A percentile compares a stretch with the other conserved stretches of the same genome.
Conservation (phyloP, 2,329 filamentous ascomycete genomes). For the Zasmidium citrigriseum region DNA sequence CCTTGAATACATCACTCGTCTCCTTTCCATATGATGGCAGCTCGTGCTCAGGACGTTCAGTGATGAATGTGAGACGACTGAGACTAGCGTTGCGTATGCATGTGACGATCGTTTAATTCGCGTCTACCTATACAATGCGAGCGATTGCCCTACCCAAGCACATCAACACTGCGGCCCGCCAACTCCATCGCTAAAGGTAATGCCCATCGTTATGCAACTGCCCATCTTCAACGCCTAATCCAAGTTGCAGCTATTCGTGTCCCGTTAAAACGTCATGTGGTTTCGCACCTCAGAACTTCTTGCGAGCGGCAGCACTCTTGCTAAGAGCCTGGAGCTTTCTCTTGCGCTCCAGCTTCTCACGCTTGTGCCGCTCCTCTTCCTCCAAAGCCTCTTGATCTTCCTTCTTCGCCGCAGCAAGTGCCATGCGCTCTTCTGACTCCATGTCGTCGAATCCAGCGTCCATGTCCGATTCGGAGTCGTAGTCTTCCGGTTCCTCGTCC, state of each 20-base stretch:
- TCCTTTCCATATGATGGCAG: neutral
- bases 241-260: neutral
- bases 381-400: slow-evolving; percentile 68
- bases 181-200: neutral
- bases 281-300: slow-evolving; percentile 31
- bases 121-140: neutral
- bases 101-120: neutral
- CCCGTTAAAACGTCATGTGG: neutral
- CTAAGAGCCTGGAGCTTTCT: slow-evolving; percentile 39
- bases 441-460: slow-evolving; percentile 73
- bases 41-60: too few species aligned
- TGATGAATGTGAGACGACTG: too few species aligned
- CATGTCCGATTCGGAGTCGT: slow-evolving; percentile 72
- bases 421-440: slow-evolving; percentile 67
- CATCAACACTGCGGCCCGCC: neutral
- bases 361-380: slow-evolving; percentile 62
- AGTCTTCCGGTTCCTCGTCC: slow-evolving; percentile 70
- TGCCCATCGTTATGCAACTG: neutral
- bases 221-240: neutral
- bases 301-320: slow-evolving; percentile 34
- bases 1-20: neutral
- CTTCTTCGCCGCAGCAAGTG: slow-evolving; percentile 62
- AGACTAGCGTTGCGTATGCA: neutral
- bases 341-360: slow-evolving; percentile 60
- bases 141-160: neutral